These are phyloP conservation scores for Mycena epipterygia DNA, from an alignment of 768 basidiomycete species.

Conservation along the genomic window DNA sequence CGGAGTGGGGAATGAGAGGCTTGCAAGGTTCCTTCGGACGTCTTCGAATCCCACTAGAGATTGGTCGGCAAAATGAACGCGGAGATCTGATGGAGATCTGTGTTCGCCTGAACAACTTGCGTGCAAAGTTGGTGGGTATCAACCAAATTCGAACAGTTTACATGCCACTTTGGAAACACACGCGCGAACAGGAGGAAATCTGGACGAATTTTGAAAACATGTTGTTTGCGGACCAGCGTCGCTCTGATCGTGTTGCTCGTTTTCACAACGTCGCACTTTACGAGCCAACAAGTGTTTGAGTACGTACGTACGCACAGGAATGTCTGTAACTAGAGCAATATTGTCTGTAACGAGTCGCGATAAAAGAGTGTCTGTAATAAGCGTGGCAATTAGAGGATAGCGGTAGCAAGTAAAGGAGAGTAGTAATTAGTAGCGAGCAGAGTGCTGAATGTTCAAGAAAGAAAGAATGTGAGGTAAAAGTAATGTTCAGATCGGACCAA, in stretches of 20 bases:
- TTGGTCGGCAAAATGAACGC: not conserved
- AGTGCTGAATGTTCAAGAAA: too few relatives aligned
- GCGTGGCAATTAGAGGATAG: too few relatives aligned
- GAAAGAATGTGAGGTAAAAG: too few relatives aligned
- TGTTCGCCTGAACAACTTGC: not conserved
- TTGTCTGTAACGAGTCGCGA: too few relatives aligned
- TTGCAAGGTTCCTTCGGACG: not conserved
- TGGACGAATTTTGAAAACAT: not conserved
- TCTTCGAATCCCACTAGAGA: not conserved
- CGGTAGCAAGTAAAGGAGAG: too few relatives aligned
- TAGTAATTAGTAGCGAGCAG: too few relatives aligned
- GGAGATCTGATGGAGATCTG: not conserved
- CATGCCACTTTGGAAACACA: not conserved
- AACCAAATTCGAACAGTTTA: not conserved
- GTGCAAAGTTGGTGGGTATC: not conserved
- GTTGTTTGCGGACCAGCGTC: not conserved
- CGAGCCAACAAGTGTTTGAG: not conserved
- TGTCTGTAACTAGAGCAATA: too few relatives aligned
- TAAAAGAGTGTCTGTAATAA: too few relatives aligned
- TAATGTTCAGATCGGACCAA: too few relatives aligned
- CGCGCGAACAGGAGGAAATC: not conserved
- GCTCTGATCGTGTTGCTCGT: not conserved
- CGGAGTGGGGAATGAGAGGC: not conserved
- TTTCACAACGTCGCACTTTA: slow-evolving; percentile 1
- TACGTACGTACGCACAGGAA: too few relatives aligned